Evolutionary conservation across 768 basidiomycete species (phyloP).

Genomic region (Tylopilus subfusipes): DNA sequence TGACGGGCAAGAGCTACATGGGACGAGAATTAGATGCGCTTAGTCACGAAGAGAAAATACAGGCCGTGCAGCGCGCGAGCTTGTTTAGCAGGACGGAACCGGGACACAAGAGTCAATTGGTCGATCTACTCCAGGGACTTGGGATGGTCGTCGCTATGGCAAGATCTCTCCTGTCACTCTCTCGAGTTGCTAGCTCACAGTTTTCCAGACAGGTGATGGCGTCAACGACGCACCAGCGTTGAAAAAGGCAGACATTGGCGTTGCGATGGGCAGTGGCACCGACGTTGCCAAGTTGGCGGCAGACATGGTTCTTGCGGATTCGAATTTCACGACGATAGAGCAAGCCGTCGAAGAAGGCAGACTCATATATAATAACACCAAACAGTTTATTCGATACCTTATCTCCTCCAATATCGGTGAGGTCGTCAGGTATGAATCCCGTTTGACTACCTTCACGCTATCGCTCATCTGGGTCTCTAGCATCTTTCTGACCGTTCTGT

Average conservation of each 20-base stretch:
- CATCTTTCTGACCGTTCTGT: constrained; percentile 94
- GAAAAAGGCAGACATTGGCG: constrained; percentile 96
- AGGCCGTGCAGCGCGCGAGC: constrained; percentile 82
- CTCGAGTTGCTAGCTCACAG: constrained; percentile 7
- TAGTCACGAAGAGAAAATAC: constrained; percentile 73
- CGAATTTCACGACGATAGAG: constrained; percentile 97
- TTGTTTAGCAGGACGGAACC: constrained; percentile 95
- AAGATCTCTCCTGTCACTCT: constrained; percentile 18
- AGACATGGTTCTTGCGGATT: constrained; percentile 96
- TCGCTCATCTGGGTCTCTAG: constrained; percentile 33
- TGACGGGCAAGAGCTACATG: constrained; percentile 94
- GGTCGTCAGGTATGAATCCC: constrained; percentile 65
- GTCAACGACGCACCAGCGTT: constrained; percentile 98
- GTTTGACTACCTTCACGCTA: background rate
- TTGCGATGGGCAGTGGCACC: constrained; percentile 98
- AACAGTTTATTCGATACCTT: constrained; percentile 99
- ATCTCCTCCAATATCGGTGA: constrained; percentile 98
- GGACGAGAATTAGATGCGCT: constrained; percentile 88
- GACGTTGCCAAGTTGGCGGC: constrained; percentile 98
- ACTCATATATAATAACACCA: constrained; percentile 98
- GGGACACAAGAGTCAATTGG: constrained; percentile 89
- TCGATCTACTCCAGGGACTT: constrained; percentile 87
- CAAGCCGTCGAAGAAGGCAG: constrained; percentile 95
- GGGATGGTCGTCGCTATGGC: constrained; percentile 97
- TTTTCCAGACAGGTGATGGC: constrained; percentile 82